Evolutionary conservation across 2,329 filamentous ascomycete genomes (phyloP).

Genomic region (Penicillium sclerotiorum): DNA sequence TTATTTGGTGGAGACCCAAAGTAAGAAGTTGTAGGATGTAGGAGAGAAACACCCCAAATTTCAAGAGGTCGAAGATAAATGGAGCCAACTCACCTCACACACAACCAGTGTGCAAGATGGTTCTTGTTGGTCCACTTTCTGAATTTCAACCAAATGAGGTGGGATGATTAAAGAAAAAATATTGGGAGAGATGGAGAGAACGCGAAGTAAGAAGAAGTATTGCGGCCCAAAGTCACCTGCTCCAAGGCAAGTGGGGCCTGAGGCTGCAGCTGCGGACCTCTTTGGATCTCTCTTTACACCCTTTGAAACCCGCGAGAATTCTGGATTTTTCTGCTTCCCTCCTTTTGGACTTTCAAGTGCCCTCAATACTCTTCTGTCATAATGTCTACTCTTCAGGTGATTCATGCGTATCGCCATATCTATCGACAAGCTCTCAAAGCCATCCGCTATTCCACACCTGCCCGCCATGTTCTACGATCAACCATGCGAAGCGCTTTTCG

Average conservation of each 20-base stretch:
- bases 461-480: slow-evolving; percentile 56
- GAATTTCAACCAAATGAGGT: no score
- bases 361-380: slow-evolving; percentile 12
- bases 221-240: slow-evolving; percentile 29
- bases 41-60: no score
- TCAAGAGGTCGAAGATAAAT: neutral
- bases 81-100: slow-evolving; percentile 5
- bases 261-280: slow-evolving; percentile 11
- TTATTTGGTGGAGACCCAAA: neutral
- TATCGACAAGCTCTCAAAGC: slow-evolving; percentile 58
- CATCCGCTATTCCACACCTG: slow-evolving; percentile 60
- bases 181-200: neutral
- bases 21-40: neutral
- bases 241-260: slow-evolving; percentile 29
- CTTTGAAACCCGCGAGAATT: neutral
- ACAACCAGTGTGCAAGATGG: no score
- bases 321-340: neutral
- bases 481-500: slow-evolving; percentile 48
- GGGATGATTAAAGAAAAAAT: neutral
- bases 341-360: no score
- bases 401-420: slow-evolving; percentile 61
- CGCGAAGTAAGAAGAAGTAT: slow-evolving; percentile 13
- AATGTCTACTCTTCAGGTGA: slow-evolving; percentile 30
- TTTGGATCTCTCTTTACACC: neutral
- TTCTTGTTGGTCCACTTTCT: no score